Conservation (phyloP, 352 stramenopile species). For the Pythium dissotocum region DNA sequence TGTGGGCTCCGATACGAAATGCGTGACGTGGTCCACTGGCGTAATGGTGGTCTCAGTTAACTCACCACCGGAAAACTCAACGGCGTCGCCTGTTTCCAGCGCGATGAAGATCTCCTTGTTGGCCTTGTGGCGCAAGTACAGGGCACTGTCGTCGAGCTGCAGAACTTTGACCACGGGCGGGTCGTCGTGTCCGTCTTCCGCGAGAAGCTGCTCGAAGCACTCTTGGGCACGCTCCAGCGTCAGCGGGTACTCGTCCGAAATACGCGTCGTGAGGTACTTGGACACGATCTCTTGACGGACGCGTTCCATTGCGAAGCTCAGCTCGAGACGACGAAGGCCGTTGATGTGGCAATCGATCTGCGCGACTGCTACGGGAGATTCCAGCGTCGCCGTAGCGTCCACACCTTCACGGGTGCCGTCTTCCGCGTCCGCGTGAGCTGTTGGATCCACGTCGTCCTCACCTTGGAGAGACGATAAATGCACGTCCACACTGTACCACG, state of each 20-base stretch:
- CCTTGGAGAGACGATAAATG: background rate
- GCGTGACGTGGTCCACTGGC: slow-evolving; percentile 14
- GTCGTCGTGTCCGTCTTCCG: background rate
- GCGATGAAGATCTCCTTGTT: slow-evolving; percentile 48
- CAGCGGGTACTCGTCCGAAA: slow-evolving; percentile 39
- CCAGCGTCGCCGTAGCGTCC: background rate
- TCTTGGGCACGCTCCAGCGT: slow-evolving; percentile 31
- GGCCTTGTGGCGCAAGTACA: slow-evolving; percentile 54
- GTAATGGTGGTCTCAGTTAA: background rate
- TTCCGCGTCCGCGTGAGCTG: background rate
- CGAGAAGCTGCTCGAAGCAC: slow-evolving; percentile 26
- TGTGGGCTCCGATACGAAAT: slow-evolving; percentile 65
- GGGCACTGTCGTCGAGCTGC: slow-evolving; percentile 33
- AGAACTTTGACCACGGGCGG: slow-evolving; percentile 39
- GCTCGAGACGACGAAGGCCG: slow-evolving; percentile 49
- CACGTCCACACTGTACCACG: slow-evolving; percentile 56
- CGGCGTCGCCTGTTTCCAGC: slow-evolving; percentile 9
- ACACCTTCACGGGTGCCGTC: background rate
- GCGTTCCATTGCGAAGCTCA: slow-evolving; percentile 55
- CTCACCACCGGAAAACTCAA: background rate
- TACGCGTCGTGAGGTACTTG: slow-evolving; percentile 24
- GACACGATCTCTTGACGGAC: slow-evolving; percentile 63
- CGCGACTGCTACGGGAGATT: slow-evolving; percentile 10
- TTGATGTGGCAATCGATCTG: slow-evolving; percentile 32
- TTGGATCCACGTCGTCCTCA: background rate